These are phyloP conservation scores for Flaveria sonorensis DNA, from an alignment of 129 eudicot species.

Conservation along the genomic window DNA sequence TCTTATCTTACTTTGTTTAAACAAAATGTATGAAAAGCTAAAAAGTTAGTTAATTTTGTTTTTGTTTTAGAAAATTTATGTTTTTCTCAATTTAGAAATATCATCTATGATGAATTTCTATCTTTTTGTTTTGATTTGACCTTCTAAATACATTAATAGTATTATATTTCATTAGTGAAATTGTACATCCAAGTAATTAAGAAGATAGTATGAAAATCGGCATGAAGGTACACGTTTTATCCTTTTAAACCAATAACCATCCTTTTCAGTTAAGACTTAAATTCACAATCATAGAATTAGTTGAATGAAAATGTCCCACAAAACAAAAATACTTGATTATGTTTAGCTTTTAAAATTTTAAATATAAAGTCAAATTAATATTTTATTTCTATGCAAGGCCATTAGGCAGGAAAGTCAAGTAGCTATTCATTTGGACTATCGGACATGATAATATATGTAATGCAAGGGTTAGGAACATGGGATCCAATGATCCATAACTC, in stretches of 20 bases:
- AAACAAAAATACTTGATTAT: background rate
- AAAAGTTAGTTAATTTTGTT: too few species aligned
- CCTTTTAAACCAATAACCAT: background rate
- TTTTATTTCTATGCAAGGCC: background rate
- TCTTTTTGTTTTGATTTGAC: background rate
- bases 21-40: too few species aligned
- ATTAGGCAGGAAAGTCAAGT: background rate
- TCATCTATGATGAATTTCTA: background rate
- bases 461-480: background rate
- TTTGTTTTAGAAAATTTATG: too few species aligned
- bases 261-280: background rate
- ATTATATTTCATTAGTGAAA: background rate
- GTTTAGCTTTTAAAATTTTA: background rate
- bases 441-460: background rate
- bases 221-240: background rate
- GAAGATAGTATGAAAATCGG: background rate
- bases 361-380: constrained; percentile 9
- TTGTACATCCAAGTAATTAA: background rate
- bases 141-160: background rate
- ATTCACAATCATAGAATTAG: background rate
- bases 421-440: background rate
- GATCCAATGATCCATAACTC: background rate
- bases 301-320: background rate
- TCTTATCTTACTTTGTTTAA: too few species aligned
- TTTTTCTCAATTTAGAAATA: too few species aligned